Evolutionary conservation across 179 eudicot genomes (phyloP), one percentile per base, ranked within the genome.

Genomic region (Pouteria campechiana): DNA sequence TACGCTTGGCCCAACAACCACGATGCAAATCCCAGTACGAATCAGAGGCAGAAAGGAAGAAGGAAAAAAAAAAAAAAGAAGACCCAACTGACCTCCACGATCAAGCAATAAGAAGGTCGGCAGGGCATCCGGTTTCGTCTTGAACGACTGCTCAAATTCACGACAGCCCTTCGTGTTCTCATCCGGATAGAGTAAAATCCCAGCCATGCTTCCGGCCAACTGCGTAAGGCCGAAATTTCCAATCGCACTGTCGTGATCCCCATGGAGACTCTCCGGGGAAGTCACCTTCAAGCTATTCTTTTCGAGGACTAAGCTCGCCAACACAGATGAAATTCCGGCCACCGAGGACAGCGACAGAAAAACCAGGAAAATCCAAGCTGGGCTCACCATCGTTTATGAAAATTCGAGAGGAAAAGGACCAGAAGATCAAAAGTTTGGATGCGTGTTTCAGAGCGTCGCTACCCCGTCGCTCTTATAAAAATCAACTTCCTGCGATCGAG

Each of bases 141-240:
- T 73, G 37, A 76, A 86, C 8, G 87, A 72, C 41, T 81, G 85
- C 13, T 46, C 61, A 40, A 82, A 86, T 8, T 55, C 50, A 3
- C 48, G 65, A 25, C 98, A 90, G 0, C 95, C 98, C 25, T 81
- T 86, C 11, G 39, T 54, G 25, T 90, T 81, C 9, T 90, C 95
- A 36, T 79, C 81, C 0, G 98, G 95, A 48, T 76, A 86, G 16
- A 65, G 51, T 18, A 82, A 84, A 25, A 80, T 70, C 5, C 94
- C 99, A 17, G 92, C 94, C 78, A 90, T 70, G 54, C 82, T 90
- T 3, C 98, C 99, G 0, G 94, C 96, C 38, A 86, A 82, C 51
- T 87, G 88, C 36, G 99, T 94, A 11, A 87, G 87, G 27, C 99
- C 93, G 41, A 86, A 90, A 71, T 90, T 90, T 1, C 87, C 96